A percentile compares a stretch with the other conserved stretches of the same genome.
phyloP scores from a whole-genome alignment of 768 basidiomycete genomes.

The Termitomyces sp. region DNA sequence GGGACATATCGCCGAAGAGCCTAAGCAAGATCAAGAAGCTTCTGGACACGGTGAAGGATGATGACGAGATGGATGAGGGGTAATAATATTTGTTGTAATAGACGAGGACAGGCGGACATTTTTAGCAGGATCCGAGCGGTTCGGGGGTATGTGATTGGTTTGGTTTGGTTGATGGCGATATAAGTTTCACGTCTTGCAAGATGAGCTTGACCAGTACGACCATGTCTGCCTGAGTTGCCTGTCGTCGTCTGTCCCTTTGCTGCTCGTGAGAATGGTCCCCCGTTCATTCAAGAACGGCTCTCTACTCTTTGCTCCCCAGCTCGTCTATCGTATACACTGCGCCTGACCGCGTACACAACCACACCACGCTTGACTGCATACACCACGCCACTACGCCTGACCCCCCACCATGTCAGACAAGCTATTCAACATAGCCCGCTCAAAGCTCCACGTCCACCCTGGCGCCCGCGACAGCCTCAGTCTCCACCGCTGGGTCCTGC shows the following conservation, averaged over 20 bases:
- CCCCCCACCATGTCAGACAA: conserved; percentile 34
- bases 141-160: conserved; percentile 13
- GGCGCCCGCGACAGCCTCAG: conserved; percentile 64
- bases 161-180: conserved; percentile 17
- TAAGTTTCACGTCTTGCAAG: conserved; percentile 15
- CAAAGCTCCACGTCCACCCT: conserved; percentile 66
- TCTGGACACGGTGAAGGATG: conserved; percentile 66
- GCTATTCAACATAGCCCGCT: conserved; percentile 63
- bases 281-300: conserved; percentile 83
- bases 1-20: conserved; percentile 93
- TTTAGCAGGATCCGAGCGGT: conserved; percentile 8
- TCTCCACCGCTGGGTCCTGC: conserved; percentile 83
- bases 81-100: conserved; percentile 37
- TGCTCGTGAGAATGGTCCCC: conserved; percentile 66
- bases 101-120: conserved; percentile 7
- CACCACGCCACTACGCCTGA: conserved; percentile 39
- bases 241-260: conserved; percentile 23
- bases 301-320: conserved; percentile 82
- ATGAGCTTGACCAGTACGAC: conserved; percentile 16
- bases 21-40: conserved; percentile 78
- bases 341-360: conserved; percentile 23
- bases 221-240: conserved; percentile 42
- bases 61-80: conserved; percentile 76
- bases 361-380: conserved; percentile 26
- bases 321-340: conserved; percentile 82